Percentiles rank a stretch among this genome's conserved stretches.
phyloP scores from a whole-genome alignment of 148 eudicot genomes.

The Hydrangea macrophylla region DNA sequence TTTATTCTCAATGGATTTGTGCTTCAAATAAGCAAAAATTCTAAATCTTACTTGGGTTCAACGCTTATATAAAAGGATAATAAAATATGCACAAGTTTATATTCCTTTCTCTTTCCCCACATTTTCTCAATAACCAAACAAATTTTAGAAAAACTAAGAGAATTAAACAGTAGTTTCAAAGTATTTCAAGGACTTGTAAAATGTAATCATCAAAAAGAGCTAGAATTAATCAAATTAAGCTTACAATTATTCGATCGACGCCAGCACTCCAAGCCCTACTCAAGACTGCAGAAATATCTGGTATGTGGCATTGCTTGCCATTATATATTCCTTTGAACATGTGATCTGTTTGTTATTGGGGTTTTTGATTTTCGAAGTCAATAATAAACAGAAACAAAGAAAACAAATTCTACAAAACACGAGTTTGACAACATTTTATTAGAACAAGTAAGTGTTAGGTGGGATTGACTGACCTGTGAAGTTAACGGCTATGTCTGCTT shows the following conservation, averaged over 20 bases:
- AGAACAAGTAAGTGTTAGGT: slow-evolving; percentile 4
- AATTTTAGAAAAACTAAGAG: neutral
- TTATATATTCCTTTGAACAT: slow-evolving; percentile 94
- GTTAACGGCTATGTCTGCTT: slow-evolving; percentile 89
- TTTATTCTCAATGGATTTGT: neutral
- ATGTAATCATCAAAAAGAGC: neutral
- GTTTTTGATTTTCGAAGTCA: slow-evolving; percentile 9
- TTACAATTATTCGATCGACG: slow-evolving; percentile 85
- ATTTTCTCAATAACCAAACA: neutral
- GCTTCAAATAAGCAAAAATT: neutral
- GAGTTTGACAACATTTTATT: neutral
- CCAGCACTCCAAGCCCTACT: slow-evolving; percentile 94
- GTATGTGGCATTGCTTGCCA: slow-evolving; percentile 57
- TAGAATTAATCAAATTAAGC: neutral
- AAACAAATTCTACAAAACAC: neutral
- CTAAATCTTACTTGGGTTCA: neutral
- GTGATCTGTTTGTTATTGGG: slow-evolving; percentile 51
- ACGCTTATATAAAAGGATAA: neutral
- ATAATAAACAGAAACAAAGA: neutral
- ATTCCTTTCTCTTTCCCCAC: neutral
- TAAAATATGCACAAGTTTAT: neutral
- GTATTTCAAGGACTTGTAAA: too few relatives aligned
- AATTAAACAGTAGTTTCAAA: neutral
- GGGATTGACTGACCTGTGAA: slow-evolving; percentile 72
- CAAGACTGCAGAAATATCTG: slow-evolving; percentile 49